These are phyloP conservation scores for Boletus insuetus DNA, from an alignment of 768 basidiomycete species.

Conservation along the genomic window DNA sequence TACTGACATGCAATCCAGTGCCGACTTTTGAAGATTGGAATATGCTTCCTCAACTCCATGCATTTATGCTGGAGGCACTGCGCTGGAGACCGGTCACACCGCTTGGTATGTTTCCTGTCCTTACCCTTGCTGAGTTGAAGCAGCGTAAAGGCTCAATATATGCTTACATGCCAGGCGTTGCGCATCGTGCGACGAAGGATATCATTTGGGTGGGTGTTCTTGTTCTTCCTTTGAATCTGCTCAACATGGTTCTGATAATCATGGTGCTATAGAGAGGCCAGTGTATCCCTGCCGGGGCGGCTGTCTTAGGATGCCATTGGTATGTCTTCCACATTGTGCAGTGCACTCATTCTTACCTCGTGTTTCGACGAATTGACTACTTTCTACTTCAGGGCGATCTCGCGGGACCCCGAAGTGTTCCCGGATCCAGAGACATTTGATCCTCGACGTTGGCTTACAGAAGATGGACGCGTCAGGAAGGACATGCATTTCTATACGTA, in stretches of 20 bases:
- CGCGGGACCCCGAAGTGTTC: slow-evolving; percentile 9
- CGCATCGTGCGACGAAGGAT: slow-evolving; percentile 60
- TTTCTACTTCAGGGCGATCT: slow-evolving; percentile 7
- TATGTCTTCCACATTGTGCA: not conserved
- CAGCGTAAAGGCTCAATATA: not conserved
- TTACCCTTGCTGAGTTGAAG: not conserved
- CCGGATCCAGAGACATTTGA: slow-evolving; percentile 15
- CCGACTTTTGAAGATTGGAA: slow-evolving; percentile 35
- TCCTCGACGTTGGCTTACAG: slow-evolving; percentile 5
- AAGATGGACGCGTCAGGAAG: not conserved
- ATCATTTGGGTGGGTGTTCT: slow-evolving; percentile 50
- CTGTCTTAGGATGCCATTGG: slow-evolving; percentile 13
- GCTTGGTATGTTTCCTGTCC: slow-evolving; percentile 22
- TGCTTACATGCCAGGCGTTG: slow-evolving; percentile 38
- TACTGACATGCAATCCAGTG: slow-evolving; percentile 14
- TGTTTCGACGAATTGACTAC: not conserved
- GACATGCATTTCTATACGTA: slow-evolving; percentile 3
- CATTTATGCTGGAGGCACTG: slow-evolving; percentile 35
- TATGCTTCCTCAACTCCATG: slow-evolving; percentile 31
- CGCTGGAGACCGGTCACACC: slow-evolving; percentile 34
- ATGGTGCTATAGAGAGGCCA: slow-evolving; percentile 1
- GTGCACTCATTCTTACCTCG: not conserved
- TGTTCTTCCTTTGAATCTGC: not conserved
- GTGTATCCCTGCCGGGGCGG: slow-evolving; percentile 12
- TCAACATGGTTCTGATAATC: not conserved